Evolutionary conservation across 2,329 filamentous ascomycete genomes (phyloP).

Genomic region (Fragosphaeria purpurea): DNA sequence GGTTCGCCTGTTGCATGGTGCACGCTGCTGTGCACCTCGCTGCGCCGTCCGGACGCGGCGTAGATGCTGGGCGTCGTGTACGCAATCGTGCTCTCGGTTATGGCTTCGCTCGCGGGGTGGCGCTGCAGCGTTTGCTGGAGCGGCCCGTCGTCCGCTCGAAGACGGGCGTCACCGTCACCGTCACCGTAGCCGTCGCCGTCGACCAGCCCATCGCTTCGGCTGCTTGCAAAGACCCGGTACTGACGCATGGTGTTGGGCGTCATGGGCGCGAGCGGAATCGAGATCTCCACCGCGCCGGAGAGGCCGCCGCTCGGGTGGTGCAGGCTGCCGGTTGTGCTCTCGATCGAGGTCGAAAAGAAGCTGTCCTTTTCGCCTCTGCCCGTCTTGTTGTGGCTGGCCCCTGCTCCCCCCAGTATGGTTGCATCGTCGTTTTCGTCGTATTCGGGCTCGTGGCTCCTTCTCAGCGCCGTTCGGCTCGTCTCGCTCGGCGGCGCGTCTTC

Average conservation of each 20-base stretch:
- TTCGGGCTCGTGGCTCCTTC: too few species aligned
- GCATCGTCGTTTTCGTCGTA: too few species aligned
- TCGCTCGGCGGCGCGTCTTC: too few species aligned
- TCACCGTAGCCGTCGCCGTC: not conserved
- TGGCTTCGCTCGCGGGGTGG: constrained; percentile 20
- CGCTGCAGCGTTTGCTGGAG: not conserved
- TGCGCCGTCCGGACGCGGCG: constrained; percentile 12
- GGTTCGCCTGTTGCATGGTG: too few species aligned
- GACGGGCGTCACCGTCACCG: too few species aligned
- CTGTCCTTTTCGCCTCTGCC: not conserved
- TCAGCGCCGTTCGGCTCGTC: too few species aligned
- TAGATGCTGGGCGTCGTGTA: constrained; percentile 26
- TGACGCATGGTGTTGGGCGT: constrained; percentile 28
- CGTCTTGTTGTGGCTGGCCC: not conserved
- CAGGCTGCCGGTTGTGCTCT: not conserved
- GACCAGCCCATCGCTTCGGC: constrained; percentile 8
- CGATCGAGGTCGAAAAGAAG: not conserved
- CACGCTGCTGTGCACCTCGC: not conserved
- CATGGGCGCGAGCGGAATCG: constrained; percentile 23
- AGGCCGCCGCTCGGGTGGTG: not conserved
- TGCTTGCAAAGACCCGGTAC: constrained; percentile 20
- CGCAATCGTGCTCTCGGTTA: constrained; percentile 22
- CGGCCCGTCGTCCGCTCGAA: too few species aligned
- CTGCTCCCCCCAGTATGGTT: too few species aligned
- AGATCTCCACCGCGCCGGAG: constrained; percentile 14